Percentiles rank a stretch among this genome's conserved stretches.
Conservation (phyloP, 2,329 filamentous ascomycete species). For the Apiospora saccharicola region DNA sequence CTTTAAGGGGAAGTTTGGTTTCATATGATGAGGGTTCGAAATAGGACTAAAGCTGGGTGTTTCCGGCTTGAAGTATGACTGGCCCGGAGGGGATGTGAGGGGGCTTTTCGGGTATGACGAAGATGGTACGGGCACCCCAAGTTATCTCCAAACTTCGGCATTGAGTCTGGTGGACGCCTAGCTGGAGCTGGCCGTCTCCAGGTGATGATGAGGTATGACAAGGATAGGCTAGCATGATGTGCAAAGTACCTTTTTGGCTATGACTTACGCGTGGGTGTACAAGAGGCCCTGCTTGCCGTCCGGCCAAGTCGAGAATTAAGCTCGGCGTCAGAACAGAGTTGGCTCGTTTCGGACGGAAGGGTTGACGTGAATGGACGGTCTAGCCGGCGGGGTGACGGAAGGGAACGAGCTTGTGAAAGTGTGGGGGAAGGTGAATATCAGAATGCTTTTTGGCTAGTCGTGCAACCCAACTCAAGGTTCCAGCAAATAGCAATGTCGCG, state of each 20-base stretch:
- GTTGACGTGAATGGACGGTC: constrained; percentile 24
- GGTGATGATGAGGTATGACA: constrained; percentile 16
- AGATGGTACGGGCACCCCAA: constrained; percentile 13
- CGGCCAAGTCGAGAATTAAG: constrained; percentile 13
- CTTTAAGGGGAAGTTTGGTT: neutral
- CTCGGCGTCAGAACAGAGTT: constrained; percentile 23
- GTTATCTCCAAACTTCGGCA: constrained; percentile 21
- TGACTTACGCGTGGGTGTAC: constrained; percentile 16
- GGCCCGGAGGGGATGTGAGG: neutral
- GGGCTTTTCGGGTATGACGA: constrained; percentile 9
- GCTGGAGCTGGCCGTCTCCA: neutral
- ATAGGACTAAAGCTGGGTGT: neutral
- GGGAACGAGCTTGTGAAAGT: constrained; percentile 22
- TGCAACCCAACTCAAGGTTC: neutral
- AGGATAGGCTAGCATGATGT: neutral
- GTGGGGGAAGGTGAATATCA: constrained; percentile 21
- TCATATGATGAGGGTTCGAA: neutral
- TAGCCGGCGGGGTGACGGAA: constrained; percentile 25
- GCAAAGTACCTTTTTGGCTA: neutral
- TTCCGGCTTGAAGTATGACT: constrained; percentile 19
- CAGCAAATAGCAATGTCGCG: neutral
- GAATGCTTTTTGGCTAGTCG: neutral
- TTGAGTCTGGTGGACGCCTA: constrained; percentile 2
- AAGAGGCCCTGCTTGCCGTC: neutral
- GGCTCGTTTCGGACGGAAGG: constrained; percentile 23